These are phyloP conservation scores for Botryococcus braunii DNA, from an alignment of 163 green algal species.

Conservation along the genomic window DNA sequence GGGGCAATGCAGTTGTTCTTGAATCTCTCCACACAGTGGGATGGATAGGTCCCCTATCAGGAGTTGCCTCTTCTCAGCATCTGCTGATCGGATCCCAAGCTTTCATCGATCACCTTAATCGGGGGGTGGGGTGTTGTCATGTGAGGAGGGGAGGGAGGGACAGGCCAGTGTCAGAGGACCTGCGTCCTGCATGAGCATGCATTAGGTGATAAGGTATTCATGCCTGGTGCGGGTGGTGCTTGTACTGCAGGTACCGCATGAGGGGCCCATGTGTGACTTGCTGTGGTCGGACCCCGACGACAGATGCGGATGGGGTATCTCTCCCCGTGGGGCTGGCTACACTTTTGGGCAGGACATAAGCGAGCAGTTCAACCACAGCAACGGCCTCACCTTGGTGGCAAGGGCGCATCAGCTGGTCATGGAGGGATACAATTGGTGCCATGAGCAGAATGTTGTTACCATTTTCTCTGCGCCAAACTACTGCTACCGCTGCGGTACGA, in stretches of 20 bases:
- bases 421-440: slow-evolving; percentile 98
- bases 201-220: no score
- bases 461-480: slow-evolving; percentile 96
- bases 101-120: no score
- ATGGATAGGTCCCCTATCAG: no score
- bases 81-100: no score
- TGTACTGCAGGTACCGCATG: slow-evolving; percentile 86
- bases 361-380: slow-evolving; percentile 84
- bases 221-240: background rate
- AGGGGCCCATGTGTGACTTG: slow-evolving; percentile 98
- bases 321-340: slow-evolving; percentile 91
- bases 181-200: no score
- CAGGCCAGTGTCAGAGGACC: no score
- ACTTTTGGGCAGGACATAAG: slow-evolving; percentile 94
- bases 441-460: slow-evolving; percentile 94
- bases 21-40: no score
- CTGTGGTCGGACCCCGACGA: slow-evolving; percentile 97
- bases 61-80: no score
- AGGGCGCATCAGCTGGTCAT: slow-evolving; percentile 98
- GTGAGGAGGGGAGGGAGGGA: no score
- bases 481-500: slow-evolving; percentile 80
- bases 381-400: slow-evolving; percentile 84
- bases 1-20: no score
- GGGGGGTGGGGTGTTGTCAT: no score
- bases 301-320: slow-evolving; percentile 93